Evolutionary conservation across 768 basidiomycete genomes (phyloP), one percentile per base, ranked within the genome.

Genomic region (Pulveroboletus sp.): DNA sequence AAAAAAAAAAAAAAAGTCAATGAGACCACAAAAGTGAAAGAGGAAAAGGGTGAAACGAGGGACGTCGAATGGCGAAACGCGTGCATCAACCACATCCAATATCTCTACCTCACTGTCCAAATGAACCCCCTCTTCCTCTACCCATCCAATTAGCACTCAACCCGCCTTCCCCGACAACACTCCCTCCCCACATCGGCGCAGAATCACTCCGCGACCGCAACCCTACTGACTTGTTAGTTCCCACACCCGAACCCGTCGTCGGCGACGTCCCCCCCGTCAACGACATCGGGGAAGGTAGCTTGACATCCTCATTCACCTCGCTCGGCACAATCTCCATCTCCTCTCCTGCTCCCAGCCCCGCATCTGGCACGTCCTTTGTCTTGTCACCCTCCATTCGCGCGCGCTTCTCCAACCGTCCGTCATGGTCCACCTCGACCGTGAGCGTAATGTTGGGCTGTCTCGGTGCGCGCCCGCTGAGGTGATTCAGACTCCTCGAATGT

Each of bases 371-470:
- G 17, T 54, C 38, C 30, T 54, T 35, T 14, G 24, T 26, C 9
- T 44, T 50, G 26, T 51, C 55, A 12, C 37, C 56, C 6, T 57
- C 61, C 3, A 61, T 57, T 6, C 58, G 52, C 17, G 59, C 61
- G 9, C 64, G 60, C 44, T 69, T 69, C 27, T 64, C 55, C 18
- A 58, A 50, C 33, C 56, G 52, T 17, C 59, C 50, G 5, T 62
- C 39, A 31, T 60, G 51, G 32, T 65, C 46, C 27, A 51, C 56
- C 6, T 71, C 59, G 40, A 59, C 41, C 18, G 69, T 62, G 21
- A 71, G 62, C 28, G 39, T 62, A 37, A 56, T 73, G 45, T 55
- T 70, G n/a, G 52, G 69, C 31, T 59, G 64, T 54, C 41, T 58
- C 49, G 31, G 57, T 18, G 39, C 27, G 12, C 54, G 57, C 49